A percentile compares a stretch with the other conserved stretches of the same genome.
These are phyloP conservation scores for Plasmodium vivax DNA, from an alignment of 169 alveolate species.

Conservation along the genomic window DNA sequence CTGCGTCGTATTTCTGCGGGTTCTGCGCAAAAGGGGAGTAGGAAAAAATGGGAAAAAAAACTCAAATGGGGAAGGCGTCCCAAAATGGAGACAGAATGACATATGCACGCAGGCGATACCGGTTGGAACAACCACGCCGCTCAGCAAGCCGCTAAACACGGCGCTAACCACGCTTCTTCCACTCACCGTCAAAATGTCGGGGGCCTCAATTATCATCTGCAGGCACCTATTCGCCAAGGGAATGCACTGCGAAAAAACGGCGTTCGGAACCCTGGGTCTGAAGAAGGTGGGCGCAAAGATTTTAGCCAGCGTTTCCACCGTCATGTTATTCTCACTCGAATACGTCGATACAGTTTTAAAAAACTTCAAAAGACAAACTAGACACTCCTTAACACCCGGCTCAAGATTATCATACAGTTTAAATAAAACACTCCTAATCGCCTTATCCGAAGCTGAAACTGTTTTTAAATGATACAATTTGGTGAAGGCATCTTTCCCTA, in stretches of 20 bases:
- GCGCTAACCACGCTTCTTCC: not conserved
- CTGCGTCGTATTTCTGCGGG: slow-evolving; percentile 6
- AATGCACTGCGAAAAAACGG: slow-evolving; percentile 40
- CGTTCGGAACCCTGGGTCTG: slow-evolving; percentile 32
- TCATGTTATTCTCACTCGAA: slow-evolving; percentile 71
- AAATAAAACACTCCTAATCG: slow-evolving; percentile 14
- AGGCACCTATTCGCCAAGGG: slow-evolving; percentile 43
- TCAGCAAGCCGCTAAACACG: not conserved
- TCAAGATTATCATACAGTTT: slow-evolving; percentile 46
- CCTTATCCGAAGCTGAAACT: slow-evolving; percentile 50
- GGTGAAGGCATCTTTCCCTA: slow-evolving; percentile 76
- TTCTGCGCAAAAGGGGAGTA: not conserved
- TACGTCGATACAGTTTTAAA: slow-evolving; percentile 42
- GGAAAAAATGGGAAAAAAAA: not conserved
- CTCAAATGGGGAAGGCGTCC: not conserved
- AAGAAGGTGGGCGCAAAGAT: slow-evolving; percentile 48
- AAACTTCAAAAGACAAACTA: slow-evolving; percentile 41
- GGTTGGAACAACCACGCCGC: not conserved
- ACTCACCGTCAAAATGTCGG: slow-evolving; percentile 36
- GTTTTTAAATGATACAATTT: slow-evolving; percentile 53
- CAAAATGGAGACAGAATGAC: not conserved
- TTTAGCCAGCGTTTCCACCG: slow-evolving; percentile 24
- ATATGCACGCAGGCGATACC: not conserved
- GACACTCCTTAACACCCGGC: slow-evolving; percentile 39
- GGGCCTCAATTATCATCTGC: slow-evolving; percentile 44